Evolutionary conservation across 108 stramenopile genomes (phyloP).

Genomic region (Craspedostauros australis): DNA sequence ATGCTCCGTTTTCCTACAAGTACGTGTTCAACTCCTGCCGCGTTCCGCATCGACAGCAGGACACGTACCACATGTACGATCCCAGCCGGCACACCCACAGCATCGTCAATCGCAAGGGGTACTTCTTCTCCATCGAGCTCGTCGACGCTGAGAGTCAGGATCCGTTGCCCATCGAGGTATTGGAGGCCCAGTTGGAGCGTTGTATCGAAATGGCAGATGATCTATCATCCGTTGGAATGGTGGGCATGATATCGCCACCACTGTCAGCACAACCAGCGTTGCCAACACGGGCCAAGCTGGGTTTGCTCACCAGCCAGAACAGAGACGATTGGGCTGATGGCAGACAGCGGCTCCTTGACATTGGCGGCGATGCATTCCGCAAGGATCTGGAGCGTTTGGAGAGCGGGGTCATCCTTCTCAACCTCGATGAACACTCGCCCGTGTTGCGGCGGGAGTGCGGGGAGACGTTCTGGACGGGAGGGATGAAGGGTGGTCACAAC

Average conservation of each 20-base stretch:
- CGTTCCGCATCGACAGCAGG: constrained; percentile 60
- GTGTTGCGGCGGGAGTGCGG: constrained; percentile 49
- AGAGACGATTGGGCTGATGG: constrained; percentile 71
- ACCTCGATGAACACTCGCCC: constrained; percentile 64
- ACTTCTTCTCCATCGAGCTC: constrained; percentile 52
- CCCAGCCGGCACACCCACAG: constrained; percentile 63
- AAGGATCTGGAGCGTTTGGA: constrained; percentile 63
- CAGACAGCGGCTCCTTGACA: constrained; percentile 52
- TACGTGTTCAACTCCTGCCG: constrained; percentile 91
- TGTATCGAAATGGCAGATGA: constrained; percentile 43
- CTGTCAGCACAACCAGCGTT: not conserved
- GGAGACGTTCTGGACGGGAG: constrained; percentile 50
- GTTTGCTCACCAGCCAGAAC: constrained; percentile 67
- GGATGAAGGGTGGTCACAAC: constrained; percentile 46
- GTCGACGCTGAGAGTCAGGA: constrained; percentile 17
- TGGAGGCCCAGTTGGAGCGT: constrained; percentile 36
- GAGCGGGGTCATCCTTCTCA: constrained; percentile 73
- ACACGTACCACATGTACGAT: constrained; percentile 78
- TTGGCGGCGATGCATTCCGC: constrained; percentile 49
- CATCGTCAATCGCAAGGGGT: constrained; percentile 61
- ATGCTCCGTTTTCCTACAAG: constrained; percentile 78
- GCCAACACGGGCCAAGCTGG: constrained; percentile 23
- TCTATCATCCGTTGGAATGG: too few species aligned
- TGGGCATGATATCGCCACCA: too few species aligned
- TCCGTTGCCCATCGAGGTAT: constrained; percentile 27